phyloP scores from a whole-genome alignment of 176 grass and related monocot genomes.

The Aechmea fasciata region DNA sequence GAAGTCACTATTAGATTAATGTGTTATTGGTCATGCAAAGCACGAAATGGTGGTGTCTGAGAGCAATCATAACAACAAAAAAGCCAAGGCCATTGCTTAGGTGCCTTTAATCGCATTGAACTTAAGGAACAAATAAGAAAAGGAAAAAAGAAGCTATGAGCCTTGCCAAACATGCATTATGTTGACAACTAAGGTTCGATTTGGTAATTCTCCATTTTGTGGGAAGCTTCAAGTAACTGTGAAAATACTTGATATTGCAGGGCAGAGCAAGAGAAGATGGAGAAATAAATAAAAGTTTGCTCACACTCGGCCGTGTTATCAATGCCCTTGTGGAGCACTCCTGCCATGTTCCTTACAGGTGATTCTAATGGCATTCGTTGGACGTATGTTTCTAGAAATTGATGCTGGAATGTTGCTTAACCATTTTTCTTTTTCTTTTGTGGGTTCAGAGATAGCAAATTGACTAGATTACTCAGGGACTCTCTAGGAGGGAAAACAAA shows the following conservation, averaged over 20 bases:
- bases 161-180: too few relatives aligned
- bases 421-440: constrained; percentile 11
- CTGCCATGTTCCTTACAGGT: constrained; percentile 95
- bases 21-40: too few relatives aligned
- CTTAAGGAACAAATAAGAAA: too few relatives aligned
- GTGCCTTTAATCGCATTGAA: too few relatives aligned
- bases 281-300: constrained; percentile 98
- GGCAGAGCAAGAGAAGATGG: constrained; percentile 98
- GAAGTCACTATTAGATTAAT: too few relatives aligned
- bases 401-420: constrained; percentile 3
- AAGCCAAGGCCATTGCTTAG: too few relatives aligned
- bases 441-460: constrained; percentile 92
- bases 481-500: constrained; percentile 98
- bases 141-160: too few relatives aligned
- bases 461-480: constrained; percentile 95
- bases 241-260: constrained; percentile 39
- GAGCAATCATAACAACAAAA: too few relatives aligned
- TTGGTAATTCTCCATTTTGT: neutral
- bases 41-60: too few relatives aligned
- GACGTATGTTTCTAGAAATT: constrained; percentile 8
- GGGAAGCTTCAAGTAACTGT: neutral
- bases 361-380: constrained; percentile 9
- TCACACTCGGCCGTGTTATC: constrained; percentile 95
- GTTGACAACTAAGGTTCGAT: neutral
- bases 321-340: constrained; percentile 99